A percentile compares a stretch with the other conserved stretches of the same genome.
These are phyloP conservation scores for Mycena latifolia DNA, from an alignment of 768 basidiomycete genomes.

Conservation along the genomic window DNA sequence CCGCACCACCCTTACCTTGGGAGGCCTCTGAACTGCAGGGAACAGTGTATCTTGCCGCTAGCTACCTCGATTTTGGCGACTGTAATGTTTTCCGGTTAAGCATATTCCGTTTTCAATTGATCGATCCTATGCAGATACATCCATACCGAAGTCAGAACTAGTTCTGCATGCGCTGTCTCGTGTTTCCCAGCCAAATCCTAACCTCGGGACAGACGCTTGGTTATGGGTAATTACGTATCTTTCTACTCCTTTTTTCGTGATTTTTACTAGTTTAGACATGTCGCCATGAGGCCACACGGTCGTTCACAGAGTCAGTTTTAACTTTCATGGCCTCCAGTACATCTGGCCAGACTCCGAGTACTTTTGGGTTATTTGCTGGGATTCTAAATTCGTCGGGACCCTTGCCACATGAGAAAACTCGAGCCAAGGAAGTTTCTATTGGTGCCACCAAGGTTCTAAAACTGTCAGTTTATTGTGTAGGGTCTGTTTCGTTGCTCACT, in stretches of 20 bases:
- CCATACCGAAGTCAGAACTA: constrained; percentile 55
- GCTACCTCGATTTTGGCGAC: constrained; percentile 70
- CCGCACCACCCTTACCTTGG: constrained; percentile 45
- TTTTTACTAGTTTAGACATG: constrained; percentile 43
- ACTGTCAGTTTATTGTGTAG: constrained; percentile 55
- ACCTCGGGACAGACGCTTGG: constrained; percentile 33
- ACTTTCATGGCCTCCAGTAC: constrained; percentile 56
- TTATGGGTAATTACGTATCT: constrained; percentile 57
- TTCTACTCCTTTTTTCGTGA: background rate
- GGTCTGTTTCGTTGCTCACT: constrained; percentile 1
- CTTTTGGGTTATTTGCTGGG: constrained; percentile 57
- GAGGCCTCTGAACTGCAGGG: constrained; percentile 40
- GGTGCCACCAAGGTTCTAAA: constrained; percentile 66
- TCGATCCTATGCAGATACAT: constrained; percentile 43
- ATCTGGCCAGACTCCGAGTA: constrained; percentile 44
- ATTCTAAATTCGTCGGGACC: constrained; percentile 62
- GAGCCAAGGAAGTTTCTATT: constrained; percentile 53
- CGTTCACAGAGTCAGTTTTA: constrained; percentile 59
- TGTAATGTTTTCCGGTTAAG: constrained; percentile 53
- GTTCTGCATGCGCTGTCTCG: constrained; percentile 48
- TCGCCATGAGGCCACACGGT: constrained; percentile 50
- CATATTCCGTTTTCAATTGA: constrained; percentile 6
- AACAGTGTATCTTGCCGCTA: constrained; percentile 61
- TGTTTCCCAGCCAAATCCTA: constrained; percentile 27
- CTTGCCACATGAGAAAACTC: constrained; percentile 45